phyloP scores from a whole-genome alignment of 1,284 basidiomycete species.

The Marasmius sp. region DNA sequence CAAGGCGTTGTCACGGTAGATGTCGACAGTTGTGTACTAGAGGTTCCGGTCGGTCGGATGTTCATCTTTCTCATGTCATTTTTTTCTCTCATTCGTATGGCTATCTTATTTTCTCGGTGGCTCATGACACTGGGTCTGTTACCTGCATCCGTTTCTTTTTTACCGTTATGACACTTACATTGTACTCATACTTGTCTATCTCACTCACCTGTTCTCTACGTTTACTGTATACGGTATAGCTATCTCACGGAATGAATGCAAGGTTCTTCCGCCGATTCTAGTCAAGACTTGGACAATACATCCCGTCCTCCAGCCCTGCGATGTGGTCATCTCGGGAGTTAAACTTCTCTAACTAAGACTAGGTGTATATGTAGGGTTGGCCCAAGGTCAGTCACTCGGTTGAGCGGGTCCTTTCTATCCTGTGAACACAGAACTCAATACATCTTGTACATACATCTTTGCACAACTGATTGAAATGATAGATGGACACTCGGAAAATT shows the following conservation, averaged over 20 bases:
- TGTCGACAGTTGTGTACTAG: slow-evolving; percentile 26
- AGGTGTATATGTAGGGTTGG: no score
- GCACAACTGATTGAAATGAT: no score
- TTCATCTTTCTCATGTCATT: neutral
- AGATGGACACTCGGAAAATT: no score
- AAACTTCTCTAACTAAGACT: no score
- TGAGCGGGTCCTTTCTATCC: no score
- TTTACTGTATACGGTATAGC: neutral
- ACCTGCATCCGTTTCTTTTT: neutral
- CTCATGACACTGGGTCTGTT: no score
- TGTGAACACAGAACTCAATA: no score
- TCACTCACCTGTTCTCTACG: neutral
- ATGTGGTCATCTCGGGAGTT: no score
- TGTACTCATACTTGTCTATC: neutral
- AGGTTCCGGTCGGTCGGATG: neutral
- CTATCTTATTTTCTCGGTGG: neutral
- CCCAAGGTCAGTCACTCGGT: no score
- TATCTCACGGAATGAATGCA: neutral
- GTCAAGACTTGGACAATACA: neutral
- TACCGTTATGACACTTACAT: neutral
- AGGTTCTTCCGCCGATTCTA: neutral
- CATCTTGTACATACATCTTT: no score
- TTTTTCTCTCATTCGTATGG: neutral
- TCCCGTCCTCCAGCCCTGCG: no score
- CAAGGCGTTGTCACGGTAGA: slow-evolving; percentile 40